A percentile compares a stretch with the other conserved stretches of the same genome.
These are phyloP conservation scores for Aureobasidium sp. DNA, from an alignment of 2,329 filamentous ascomycete genomes.

Conservation along the genomic window DNA sequence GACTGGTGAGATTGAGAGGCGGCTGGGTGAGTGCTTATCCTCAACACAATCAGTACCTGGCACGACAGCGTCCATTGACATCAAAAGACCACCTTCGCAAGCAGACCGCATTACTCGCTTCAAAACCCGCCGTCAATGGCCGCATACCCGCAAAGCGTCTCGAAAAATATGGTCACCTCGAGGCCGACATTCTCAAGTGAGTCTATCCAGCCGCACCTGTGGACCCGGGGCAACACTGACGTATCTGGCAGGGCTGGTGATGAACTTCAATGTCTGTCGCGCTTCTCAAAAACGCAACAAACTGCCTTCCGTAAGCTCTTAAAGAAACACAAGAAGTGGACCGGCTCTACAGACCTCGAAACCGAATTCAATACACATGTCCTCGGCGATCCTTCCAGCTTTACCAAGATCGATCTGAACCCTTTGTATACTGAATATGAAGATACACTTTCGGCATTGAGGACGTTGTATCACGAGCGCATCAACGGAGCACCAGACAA, in stretches of 20 bases:
- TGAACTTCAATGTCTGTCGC: constrained; percentile 62
- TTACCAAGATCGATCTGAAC: constrained; percentile 60
- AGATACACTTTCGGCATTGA: constrained; percentile 38
- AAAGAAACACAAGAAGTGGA: constrained; percentile 89
- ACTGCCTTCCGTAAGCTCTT: constrained; percentile 75
- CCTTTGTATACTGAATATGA: constrained; percentile 44
- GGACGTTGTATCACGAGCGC: constrained; percentile 36
- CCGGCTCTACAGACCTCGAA: constrained; percentile 59
- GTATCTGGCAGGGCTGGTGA: constrained; percentile 50
- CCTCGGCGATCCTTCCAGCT: constrained; percentile 60
- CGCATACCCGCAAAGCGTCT: constrained; percentile 40
- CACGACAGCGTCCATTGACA: background rate
- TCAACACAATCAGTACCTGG: background rate
- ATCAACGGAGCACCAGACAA: constrained; percentile 5
- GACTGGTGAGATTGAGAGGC: constrained; percentile 65
- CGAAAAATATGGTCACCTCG: constrained; percentile 45
- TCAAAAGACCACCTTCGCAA: constrained; percentile 16
- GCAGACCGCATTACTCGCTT: constrained; percentile 11
- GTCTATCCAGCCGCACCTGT: background rate
- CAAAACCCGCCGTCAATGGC: constrained; percentile 19
- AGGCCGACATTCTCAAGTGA: constrained; percentile 43
- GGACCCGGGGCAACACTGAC: background rate
- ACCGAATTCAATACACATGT: constrained; percentile 61
- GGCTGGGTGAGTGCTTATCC: constrained; percentile 50
- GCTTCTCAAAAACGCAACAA: constrained; percentile 67